These are phyloP conservation scores for Fusarium tuaranense DNA, from an alignment of 2,329 filamentous ascomycete species.

Conservation along the genomic window DNA sequence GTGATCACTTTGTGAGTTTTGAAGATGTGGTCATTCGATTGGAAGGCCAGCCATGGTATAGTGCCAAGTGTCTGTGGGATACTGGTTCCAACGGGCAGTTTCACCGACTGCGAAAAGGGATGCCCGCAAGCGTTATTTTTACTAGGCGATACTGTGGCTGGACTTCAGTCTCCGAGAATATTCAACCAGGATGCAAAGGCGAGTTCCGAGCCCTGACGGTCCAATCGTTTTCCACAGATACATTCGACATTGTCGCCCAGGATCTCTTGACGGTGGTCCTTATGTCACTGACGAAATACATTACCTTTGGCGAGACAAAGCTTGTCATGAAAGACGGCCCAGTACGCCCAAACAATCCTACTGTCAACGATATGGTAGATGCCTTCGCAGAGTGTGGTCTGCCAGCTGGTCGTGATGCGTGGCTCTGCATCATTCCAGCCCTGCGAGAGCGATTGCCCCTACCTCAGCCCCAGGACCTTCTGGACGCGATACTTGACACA, in stretches of 20 bases:
- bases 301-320: background rate
- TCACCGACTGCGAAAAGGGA: too few relatives aligned
- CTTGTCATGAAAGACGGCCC: conserved; percentile 9
- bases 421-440: conserved; percentile 23
- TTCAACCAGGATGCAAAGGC: background rate
- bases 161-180: background rate
- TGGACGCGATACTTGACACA: background rate
- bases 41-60: background rate
- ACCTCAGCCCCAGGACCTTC: background rate
- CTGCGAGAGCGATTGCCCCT: background rate
- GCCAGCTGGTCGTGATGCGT: conserved; percentile 15
- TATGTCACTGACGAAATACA: background rate
- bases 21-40: too few relatives aligned
- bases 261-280: conserved; percentile 24
- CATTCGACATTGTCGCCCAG: conserved; percentile 18
- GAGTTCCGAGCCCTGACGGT: too few relatives aligned
- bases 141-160: background rate
- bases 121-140: too few relatives aligned
- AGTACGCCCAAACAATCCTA: conserved; percentile 12
- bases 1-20: too few relatives aligned
- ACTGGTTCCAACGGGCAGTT: too few relatives aligned
- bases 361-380: conserved; percentile 11
- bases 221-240: too few relatives aligned
- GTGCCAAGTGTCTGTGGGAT: background rate
- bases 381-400: conserved; percentile 24